Percentiles rank a stretch among this genome's conserved stretches.
Conservation (phyloP, 2,329 filamentous ascomycete species). For the Hypomyces rosellus region DNA sequence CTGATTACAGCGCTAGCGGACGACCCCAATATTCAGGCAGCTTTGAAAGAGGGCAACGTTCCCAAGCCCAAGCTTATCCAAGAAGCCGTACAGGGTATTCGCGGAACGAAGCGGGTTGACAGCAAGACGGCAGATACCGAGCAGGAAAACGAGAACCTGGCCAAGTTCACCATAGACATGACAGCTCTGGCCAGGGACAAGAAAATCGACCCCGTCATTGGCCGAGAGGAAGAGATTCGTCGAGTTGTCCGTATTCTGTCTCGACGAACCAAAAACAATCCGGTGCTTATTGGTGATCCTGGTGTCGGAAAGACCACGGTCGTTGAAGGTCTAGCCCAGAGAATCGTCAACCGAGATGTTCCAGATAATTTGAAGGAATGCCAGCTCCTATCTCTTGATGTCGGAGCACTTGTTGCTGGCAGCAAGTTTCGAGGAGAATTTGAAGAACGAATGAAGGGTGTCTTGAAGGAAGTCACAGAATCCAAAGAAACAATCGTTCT, state of each 20-base stretch:
- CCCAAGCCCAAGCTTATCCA: constrained; percentile 88
- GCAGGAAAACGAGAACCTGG: constrained; percentile 87
- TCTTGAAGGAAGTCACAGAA: constrained; percentile 91
- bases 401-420: constrained; percentile 89
- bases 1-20: constrained; percentile 81
- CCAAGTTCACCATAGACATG: constrained; percentile 99
- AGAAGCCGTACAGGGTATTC: constrained; percentile 82
- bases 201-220: constrained; percentile 96
- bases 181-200: constrained; percentile 92
- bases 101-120: constrained; percentile 88
- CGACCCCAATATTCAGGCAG: constrained; percentile 65
- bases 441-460: constrained; percentile 98
- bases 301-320: constrained; percentile 99
- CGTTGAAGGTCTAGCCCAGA: constrained; percentile 88
- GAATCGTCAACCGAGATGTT: constrained; percentile 94
- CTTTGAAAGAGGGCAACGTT: constrained; percentile 79
- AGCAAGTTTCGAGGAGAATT: constrained; percentile 99
- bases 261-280: constrained; percentile 95
- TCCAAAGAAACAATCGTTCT: constrained; percentile 96
- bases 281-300: constrained; percentile 93
- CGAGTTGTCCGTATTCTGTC: constrained; percentile 88
- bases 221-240: constrained; percentile 90
- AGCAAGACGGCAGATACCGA: constrained; percentile 94
- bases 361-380: constrained; percentile 92
- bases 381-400: constrained; percentile 89